Base-by-base conservation (phyloP, 1,284 basidiomycete species). In the Melanopsichium pennsylvanicum region DNA sequence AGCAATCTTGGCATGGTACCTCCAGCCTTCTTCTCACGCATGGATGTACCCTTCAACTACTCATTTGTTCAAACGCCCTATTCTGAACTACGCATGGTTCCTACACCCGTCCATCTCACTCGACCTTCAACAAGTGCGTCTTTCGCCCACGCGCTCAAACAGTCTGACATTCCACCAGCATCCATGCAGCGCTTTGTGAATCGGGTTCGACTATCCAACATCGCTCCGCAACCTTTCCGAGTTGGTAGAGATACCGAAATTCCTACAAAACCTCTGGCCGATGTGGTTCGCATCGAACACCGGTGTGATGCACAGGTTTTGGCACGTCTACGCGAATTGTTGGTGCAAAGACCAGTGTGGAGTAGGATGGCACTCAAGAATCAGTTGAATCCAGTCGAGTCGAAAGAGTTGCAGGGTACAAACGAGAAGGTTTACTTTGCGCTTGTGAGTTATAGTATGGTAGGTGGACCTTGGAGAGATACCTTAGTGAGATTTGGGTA, bases 381-480 rank as follows among this genome's bases (percentile, higher is more conserved):
- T 68, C 91, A 93, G 70, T 87, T 97, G 54, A 84, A 84, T n/a
- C 83, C 86, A 0, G 81, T 84, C 0, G 90, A 93, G 69, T 83
- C 86, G 10, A 85, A 88, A 40, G 87, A 89, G 64, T 85, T 91
- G 31, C 32, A 48, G 6, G 57, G 67, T 3, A 60, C 31, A 12
- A 70, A 60, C 13, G 67, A 54, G 50, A 86, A 85, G 66, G 71
- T 81, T 2, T 83, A 84, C 46, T 76, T 85, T 40, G 82, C 85
- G 0, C 70, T 82, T 9, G 73, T 82, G 5, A 79, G 88, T 40
- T 98, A 94, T 79, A 89, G 91, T 2, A 95, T 97, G 78, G 87
- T 88, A 59, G 94, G 97, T 66, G 95, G 95, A 0, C 92, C 93
- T 2, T 97, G 91, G 89, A 86, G 92, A 45, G 94, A 97, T 77